phyloP scores from a whole-genome alignment of 257 asterid species.

The Primulina eburnea region DNA sequence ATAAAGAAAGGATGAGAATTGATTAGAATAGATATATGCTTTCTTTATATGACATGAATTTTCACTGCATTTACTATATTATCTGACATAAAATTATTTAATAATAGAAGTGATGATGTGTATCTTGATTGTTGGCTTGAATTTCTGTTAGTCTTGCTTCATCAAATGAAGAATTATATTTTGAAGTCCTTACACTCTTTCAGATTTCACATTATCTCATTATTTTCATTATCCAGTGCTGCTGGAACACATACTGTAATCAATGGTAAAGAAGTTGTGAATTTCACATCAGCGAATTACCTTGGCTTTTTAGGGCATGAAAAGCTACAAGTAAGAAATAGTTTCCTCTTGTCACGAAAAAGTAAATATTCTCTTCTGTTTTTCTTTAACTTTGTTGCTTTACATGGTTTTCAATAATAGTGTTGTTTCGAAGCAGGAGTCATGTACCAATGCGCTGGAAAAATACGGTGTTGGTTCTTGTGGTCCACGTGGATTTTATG shows the following conservation, averaged over 20 bases:
- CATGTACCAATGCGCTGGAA: conserved; percentile 87
- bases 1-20: conserved; percentile 4
- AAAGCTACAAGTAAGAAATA: conserved; percentile 60
- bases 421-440: conserved; percentile 51
- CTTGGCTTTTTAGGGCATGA: conserved; percentile 86
- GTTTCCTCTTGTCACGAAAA: conserved; percentile 11
- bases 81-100: neutral
- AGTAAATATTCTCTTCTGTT: neutral
- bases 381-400: conserved; percentile 20
- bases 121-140: conserved; percentile 10
- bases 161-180: neutral
- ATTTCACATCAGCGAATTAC: conserved; percentile 89
- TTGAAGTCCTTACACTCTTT: conserved; percentile 7
- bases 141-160: conserved; percentile 4
- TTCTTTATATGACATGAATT: conserved; percentile 10
- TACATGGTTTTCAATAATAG: conserved; percentile 21
- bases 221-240: conserved; percentile 63
- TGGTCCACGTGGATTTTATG: conserved; percentile 98
- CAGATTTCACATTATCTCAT: conserved; percentile 15
- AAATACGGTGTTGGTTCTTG: conserved; percentile 99
- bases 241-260: conserved; percentile 84
- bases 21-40: neutral
- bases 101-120: conserved; percentile 2
- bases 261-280: conserved; percentile 70
- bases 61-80: conserved; percentile 8